Percentiles rank a stretch among this genome's conserved stretches.
Evolutionary conservation across 2,329 filamentous ascomycete genomes (phyloP).

Genomic region (Colletotrichum trifolii): DNA sequence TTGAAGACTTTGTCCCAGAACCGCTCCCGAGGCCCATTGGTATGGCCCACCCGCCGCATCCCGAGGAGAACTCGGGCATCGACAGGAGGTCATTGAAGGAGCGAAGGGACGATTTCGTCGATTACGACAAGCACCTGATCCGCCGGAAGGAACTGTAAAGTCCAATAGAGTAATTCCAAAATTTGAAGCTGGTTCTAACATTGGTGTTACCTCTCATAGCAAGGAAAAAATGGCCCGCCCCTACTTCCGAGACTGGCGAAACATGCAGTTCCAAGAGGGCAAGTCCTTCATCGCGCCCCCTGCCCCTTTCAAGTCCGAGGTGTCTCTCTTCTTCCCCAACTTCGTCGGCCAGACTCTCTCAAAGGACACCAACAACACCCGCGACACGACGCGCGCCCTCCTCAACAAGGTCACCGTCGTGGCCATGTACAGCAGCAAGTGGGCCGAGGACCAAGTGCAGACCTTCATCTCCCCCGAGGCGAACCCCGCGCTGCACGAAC

Average conservation of each 20-base stretch:
- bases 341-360: constrained; percentile 82
- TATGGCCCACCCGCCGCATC: constrained; percentile 75
- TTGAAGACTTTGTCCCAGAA: constrained; percentile 67
- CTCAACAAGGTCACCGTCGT: constrained; percentile 81
- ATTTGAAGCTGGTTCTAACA: not conserved
- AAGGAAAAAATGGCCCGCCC: constrained; percentile 83
- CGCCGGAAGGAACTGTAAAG: constrained; percentile 79
- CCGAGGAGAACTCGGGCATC: constrained; percentile 85
- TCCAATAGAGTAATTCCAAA: not conserved
- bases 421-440: constrained; percentile 82
- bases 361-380: constrained; percentile 60
- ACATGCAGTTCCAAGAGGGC: constrained; percentile 83
- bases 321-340: constrained; percentile 94
- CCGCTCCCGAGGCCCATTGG: constrained; percentile 82
- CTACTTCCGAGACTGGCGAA: constrained; percentile 96
- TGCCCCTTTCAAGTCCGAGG: constrained; percentile 83
- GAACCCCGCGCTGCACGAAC: constrained; percentile 76
- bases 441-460: constrained; percentile 84
- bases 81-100: constrained; percentile 75
- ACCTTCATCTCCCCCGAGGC: constrained; percentile 74
- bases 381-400: constrained; percentile 81
- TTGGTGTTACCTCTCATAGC: constrained; percentile 51
- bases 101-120: constrained; percentile 81
- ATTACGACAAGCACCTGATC: constrained; percentile 86
- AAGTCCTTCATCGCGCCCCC: constrained; percentile 92